Evolutionary conservation across 805 yeast genomes (phyloP).

Genomic region (Teunomyces aglyptinius): DNA sequence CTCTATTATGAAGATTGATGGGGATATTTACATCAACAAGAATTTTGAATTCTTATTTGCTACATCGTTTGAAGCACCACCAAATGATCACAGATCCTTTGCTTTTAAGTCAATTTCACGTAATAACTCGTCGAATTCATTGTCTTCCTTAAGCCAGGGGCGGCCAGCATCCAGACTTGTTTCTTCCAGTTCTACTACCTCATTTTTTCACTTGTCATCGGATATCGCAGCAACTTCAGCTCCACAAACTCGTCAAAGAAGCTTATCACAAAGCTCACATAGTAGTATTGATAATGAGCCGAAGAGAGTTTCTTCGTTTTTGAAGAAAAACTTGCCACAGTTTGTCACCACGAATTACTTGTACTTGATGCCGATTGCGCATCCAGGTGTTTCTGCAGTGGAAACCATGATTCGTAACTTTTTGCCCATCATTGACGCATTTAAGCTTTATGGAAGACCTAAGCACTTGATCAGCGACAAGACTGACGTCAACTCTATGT

Average conservation of each 20-base stretch:
- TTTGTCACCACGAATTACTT: conserved; percentile 40
- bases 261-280: conserved; percentile 5
- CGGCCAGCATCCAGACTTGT: conserved; percentile 14
- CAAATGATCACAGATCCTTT: conserved; percentile 20
- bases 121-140: conserved; percentile 17
- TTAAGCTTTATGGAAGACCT: conserved; percentile 75
- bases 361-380: conserved; percentile 71
- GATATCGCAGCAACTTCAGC: conserved; percentile 23
- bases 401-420: conserved; percentile 72
- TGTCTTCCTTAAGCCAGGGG: conserved; percentile 15
- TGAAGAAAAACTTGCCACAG: conserved; percentile 26
- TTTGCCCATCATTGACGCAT: conserved; percentile 68
- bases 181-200: conserved; percentile 24
- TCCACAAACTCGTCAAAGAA: conserved; percentile 5
- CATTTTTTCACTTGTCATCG: conserved; percentile 23
- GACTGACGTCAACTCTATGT: conserved; percentile 57
- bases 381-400: conserved; percentile 67
- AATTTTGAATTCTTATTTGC: conserved; percentile 31
- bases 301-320: conserved; percentile 17
- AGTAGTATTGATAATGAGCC: conserved; percentile 3
- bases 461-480: conserved; percentile 72
- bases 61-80: conserved; percentile 1
- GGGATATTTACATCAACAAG: conserved; percentile 51
- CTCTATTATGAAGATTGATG: conserved; percentile 54
- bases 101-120: conserved; percentile 16